These are phyloP conservation scores for Dryas integrifolia DNA, from an alignment of 331 rosid species.

Conservation along the genomic window DNA sequence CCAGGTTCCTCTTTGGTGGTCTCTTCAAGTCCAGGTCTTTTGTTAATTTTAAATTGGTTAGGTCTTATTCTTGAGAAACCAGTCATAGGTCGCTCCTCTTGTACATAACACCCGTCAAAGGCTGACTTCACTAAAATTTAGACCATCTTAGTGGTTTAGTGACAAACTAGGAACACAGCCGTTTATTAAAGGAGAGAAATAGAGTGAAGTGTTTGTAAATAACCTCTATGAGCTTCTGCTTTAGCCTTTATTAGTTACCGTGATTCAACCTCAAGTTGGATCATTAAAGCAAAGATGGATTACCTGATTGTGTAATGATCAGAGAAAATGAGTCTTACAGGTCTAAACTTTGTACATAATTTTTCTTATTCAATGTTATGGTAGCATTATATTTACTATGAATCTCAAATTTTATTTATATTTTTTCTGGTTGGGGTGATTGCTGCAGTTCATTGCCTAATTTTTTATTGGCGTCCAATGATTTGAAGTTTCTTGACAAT, in stretches of 20 bases:
- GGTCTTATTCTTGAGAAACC: slow-evolving; percentile 59
- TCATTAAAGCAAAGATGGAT: slow-evolving; percentile 35
- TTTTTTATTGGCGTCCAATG: slow-evolving; percentile 11
- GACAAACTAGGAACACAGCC: slow-evolving; percentile 34
- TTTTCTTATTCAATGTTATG: slow-evolving; percentile 15
- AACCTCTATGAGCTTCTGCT: slow-evolving; percentile 15
- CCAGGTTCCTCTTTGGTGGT: slow-evolving; percentile 84
- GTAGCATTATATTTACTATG: background rate
- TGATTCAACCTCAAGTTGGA: slow-evolving; percentile 35
- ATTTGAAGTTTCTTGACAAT: slow-evolving; percentile 1
- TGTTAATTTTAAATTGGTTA: slow-evolving; percentile 76
- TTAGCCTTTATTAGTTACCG: slow-evolving; percentile 33
- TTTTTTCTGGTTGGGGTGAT: background rate
- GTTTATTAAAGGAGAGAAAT: slow-evolving; percentile 28
- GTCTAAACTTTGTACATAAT: slow-evolving; percentile 41
- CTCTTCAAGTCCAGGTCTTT: slow-evolving; percentile 90
- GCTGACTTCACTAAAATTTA: slow-evolving; percentile 23
- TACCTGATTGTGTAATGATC: slow-evolving; percentile 26
- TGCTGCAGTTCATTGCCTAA: background rate
- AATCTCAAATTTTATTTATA: slow-evolving; percentile 11
- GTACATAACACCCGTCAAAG: slow-evolving; percentile 41
- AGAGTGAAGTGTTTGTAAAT: slow-evolving; percentile 41
- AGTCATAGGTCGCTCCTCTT: slow-evolving; percentile 22
- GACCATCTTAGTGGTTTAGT: slow-evolving; percentile 32
- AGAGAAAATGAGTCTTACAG: slow-evolving; percentile 29